Evolutionary conservation across 2,329 filamentous ascomycete species (phyloP), one percentile per base, ranked within the genome.

Genomic region (Akanthomyces muscarius): DNA sequence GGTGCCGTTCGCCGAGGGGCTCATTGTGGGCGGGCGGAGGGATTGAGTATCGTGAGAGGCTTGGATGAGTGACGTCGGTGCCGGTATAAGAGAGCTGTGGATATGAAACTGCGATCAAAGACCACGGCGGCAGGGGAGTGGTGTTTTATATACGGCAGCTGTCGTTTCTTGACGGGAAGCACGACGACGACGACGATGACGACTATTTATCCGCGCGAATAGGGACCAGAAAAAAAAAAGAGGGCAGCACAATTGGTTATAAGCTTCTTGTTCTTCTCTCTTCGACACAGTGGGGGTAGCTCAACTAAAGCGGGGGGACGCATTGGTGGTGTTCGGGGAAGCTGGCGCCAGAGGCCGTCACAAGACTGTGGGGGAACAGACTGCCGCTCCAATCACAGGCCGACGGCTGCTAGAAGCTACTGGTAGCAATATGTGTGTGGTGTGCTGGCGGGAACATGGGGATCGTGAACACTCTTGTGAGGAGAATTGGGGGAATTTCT

Each of bases 371-470:
- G 60, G 30, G 60, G 48, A 38, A 6, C 42, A 48, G 30, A 55
- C 47, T 60, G 60, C 60, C 60, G 60, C 60, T 25, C 60, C 60
- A 62, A 62, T 62, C 51, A 62, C 28, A 50, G 60, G 8, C 18
- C 50, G 50, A 62, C 33, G 52, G 30, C 30, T 59, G 13, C 25
- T 6, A 18, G 10, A 36, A 36, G 33, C 33, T 36, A n/a, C n/a
- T n/a, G n/a, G n/a, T n/a, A 7, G 33, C 7, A 8, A 11, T 10
- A 36, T 36, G 33, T 36, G 33, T 36, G 33, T 36, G 33, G 7
- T 36, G 28, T 18, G 41, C 41, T 18, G 41, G 41, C 18, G 3
- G 7, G 6, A 45, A 21, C n/a, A 21, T 45, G n/a, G 18, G 18
- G 42, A 45, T 45, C 7, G 42, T 45, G 42, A 11, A 4, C 18